Evolutionary conservation across 1,284 basidiomycete species (phyloP), one percentile per base, ranked within the genome.

Genomic region (Butyriboletus appendiculatus): DNA sequence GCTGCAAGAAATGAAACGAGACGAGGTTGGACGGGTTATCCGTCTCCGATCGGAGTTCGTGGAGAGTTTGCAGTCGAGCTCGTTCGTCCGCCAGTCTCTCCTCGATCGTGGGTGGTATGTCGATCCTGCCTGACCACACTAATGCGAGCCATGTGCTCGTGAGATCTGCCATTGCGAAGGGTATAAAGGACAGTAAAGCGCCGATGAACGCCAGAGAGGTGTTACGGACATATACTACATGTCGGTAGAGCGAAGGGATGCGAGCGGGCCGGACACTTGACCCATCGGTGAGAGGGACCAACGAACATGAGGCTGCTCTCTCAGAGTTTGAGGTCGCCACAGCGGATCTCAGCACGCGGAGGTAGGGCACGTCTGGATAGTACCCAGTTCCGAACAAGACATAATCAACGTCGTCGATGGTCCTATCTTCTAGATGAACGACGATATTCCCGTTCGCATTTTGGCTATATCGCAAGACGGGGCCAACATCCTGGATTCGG

Each of bases 311-410:
- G 4, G 33, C 22, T 9, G n/a, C 34, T 3, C 24, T 30, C 3
- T 28, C 18, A 3, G 28, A 34, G 38, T 15, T 20, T 33, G 47
- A 14, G 38, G 30, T 24, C 22, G 15, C 2, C 4, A 8, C 15
- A 8, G 34, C 20, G 5, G 55, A 48, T 12, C 64, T 56, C 18
- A 75, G 62, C 6, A 77, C 71, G n/a, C 71, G 70, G n/a, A 81
- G 62, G 59, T 79, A 77, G 9, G 69, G 63, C 3, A 76, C 72
- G 12, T 69, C 60, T 11, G 74, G 74, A 26, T 62, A 70, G 45
- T 80, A 80, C 2, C 78, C 79, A 2, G 77, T 79, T 11, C 76
- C 77, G 18, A 76, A 63, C 12, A 79, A 52, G 22, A 81, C 71
- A 12, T 60, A 32, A 52, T 80, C 77, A n/a, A 81, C 64, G 35